These are phyloP conservation scores for Houttuynia cordata DNA, from an alignment of 164 flowering plant genomes.

Conservation along the genomic window DNA sequence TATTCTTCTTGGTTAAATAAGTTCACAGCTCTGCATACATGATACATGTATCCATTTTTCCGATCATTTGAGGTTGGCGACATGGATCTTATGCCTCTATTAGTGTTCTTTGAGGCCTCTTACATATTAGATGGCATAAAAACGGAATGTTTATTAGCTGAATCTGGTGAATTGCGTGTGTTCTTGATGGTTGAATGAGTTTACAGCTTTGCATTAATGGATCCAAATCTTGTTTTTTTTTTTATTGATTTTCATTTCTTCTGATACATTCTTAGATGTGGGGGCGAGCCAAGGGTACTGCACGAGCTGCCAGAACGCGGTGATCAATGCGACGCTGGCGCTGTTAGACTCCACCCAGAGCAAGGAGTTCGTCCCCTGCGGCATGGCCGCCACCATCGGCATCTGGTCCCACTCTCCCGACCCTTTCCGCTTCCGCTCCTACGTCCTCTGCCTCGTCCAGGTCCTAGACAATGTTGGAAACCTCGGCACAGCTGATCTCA, in stretches of 20 bases:
- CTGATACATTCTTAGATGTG: neutral
- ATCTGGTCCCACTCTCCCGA: slow-evolving; percentile 10
- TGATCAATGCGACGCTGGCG: slow-evolving; percentile 1
- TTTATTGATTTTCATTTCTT: neutral
- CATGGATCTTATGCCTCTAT: too few species aligned
- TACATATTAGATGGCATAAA: too few species aligned
- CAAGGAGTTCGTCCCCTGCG: slow-evolving; percentile 15
- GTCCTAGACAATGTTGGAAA: slow-evolving; percentile 10
- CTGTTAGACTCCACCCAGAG: slow-evolving; percentile 9
- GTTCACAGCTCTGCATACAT: too few species aligned
- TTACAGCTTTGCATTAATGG: too few species aligned
- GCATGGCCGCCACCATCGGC: slow-evolving; percentile 14
- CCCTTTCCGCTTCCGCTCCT: slow-evolving; percentile 7
- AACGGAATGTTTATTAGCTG: too few species aligned
- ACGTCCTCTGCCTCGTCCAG: slow-evolving; percentile 9
- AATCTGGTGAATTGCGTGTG: too few species aligned
- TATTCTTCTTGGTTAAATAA: too few species aligned
- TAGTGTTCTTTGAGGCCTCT: too few species aligned
- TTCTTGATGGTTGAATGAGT: too few species aligned
- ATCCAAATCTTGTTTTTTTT: neutral
- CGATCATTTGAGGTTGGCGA: too few species aligned
- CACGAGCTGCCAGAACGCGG: slow-evolving; percentile 6
- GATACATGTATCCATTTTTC: too few species aligned
- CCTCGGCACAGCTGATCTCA: slow-evolving; percentile 8
- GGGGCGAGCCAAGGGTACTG: slow-evolving; percentile 3